Conservation (phyloP, 2,329 filamentous ascomycete genomes). For the Xylariaceae sp. region DNA sequence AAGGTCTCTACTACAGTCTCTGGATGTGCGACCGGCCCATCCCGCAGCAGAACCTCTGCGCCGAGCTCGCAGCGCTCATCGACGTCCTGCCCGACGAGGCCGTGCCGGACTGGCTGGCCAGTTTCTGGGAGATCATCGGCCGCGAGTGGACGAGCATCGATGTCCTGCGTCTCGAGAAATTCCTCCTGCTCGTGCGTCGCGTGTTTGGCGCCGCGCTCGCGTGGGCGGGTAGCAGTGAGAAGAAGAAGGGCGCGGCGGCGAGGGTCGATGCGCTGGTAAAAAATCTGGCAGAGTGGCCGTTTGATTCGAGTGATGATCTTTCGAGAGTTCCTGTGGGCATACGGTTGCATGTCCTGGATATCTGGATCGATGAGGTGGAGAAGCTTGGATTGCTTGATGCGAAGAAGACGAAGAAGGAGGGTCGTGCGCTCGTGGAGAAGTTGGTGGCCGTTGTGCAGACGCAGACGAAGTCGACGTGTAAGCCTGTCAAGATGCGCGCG, state of each 20-base stretch:
- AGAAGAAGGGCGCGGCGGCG: not conserved
- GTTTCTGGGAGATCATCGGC: slow-evolving; percentile 67
- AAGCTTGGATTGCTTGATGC: slow-evolving; percentile 53
- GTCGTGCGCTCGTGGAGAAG: slow-evolving; percentile 46
- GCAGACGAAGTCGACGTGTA: slow-evolving; percentile 57
- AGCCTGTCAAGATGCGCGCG: slow-evolving; percentile 65
- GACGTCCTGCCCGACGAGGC: slow-evolving; percentile 48
- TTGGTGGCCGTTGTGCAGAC: slow-evolving; percentile 52
- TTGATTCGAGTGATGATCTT: slow-evolving; percentile 38
- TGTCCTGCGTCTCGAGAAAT: slow-evolving; percentile 84
- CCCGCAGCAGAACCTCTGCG: slow-evolving; percentile 79
- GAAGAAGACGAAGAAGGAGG: slow-evolving; percentile 38
- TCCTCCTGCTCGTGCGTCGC: slow-evolving; percentile 74
- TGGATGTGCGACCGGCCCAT: slow-evolving; percentile 90
- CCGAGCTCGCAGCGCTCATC: slow-evolving; percentile 68
- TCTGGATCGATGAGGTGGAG: slow-evolving; percentile 88
- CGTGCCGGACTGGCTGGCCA: slow-evolving; percentile 48
- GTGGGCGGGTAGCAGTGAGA: slow-evolving; percentile 33
- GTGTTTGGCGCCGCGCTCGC: slow-evolving; percentile 68
- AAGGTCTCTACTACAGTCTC: slow-evolving; percentile 86
- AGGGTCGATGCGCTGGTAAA: slow-evolving; percentile 32
- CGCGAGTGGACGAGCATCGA: slow-evolving; percentile 67
- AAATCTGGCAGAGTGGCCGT: slow-evolving; percentile 42
- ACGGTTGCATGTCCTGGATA: slow-evolving; percentile 79
- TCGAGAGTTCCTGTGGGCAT: slow-evolving; percentile 73